Evolutionary conservation across 2,329 filamentous ascomycete genomes (phyloP).

Genomic region (Botrytis sinoallii): DNA sequence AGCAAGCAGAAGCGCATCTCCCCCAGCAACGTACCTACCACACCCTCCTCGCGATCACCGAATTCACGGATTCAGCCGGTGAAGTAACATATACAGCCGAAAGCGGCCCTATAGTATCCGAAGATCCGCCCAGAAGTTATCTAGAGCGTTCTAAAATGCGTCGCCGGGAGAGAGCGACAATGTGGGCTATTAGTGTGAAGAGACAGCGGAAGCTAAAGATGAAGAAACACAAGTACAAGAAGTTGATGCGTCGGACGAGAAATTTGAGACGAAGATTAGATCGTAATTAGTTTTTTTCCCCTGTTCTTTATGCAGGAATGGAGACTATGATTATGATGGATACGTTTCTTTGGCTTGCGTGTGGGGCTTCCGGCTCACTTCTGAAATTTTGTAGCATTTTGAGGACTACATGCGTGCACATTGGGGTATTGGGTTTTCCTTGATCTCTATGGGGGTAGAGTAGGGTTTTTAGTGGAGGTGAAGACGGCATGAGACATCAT

Average conservation of each 20-base stretch:
- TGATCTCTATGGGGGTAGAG: conserved; percentile 1
- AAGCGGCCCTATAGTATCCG: conserved; percentile 55
- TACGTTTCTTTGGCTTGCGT: background rate
- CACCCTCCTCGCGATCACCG: conserved; percentile 65
- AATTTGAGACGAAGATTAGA: conserved; percentile 72
- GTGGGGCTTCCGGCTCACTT: background rate
- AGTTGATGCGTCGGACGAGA: conserved; percentile 89
- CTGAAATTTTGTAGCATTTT: background rate
- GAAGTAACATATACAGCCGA: conserved; percentile 60
- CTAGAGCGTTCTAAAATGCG: conserved; percentile 67
- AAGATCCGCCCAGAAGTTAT: conserved; percentile 50
- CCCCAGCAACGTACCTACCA: conserved; percentile 57
- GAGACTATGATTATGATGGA: background rate
- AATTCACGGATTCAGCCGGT: conserved; percentile 58
- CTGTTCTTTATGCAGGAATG: background rate
- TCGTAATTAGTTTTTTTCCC: conserved; percentile 34
- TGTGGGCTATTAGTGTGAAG: conserved; percentile 86
- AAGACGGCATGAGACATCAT: background rate
- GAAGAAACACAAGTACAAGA: conserved; percentile 99
- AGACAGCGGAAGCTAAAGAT: conserved; percentile 93
- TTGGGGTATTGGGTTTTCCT: conserved; percentile 8
- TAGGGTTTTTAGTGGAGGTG: background rate
- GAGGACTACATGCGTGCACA: conserved; percentile 4
- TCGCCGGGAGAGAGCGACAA: conserved; percentile 48
- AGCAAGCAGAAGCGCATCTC: conserved; percentile 38